Base-by-base conservation (phyloP, 2,329 filamentous ascomycete genomes). In the Aspergillus uvarum region DNA sequence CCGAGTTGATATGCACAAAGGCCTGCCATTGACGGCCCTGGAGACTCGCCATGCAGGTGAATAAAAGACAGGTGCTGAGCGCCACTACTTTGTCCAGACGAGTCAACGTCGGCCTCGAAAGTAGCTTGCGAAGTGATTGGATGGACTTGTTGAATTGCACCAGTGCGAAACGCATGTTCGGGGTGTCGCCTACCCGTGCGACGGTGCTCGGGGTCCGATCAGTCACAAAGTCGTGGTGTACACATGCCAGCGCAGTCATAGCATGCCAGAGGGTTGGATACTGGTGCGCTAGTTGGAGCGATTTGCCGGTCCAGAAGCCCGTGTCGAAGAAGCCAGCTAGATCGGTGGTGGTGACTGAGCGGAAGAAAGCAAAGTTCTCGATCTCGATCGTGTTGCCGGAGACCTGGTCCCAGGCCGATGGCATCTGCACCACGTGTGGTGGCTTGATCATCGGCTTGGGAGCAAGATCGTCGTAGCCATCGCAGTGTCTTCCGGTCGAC, bases 1-100 rank as follows among this genome's bases (percentile, higher is more conserved):
- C 58, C 4, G 49, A 42, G 38, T 51, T 56, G 29, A 59, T 59
- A 51, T 59, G 58, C 48, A 59, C 24, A n/a, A 59, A 56, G 10
- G 58, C 58, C 48, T 59, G 58, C 26, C 11, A 32, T 44, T 32
- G 50, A 11, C 44, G 47, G 16, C 52, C 58, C 26, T 56, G 58
- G 10, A 59, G 26, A 26, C 52, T 59, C 14, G 32, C 31, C 21
- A 56, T 47, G 14, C 52, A 56, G 19, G 52, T 56, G 8, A 56
- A 59, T 2, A 59, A 42, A 21, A 59, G 29, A 14, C 52, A 59
- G n/a, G 35, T 52, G 26, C 47, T 56, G 5, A 59, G 47, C 16
- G 55, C 38, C 2, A 56, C 53, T 16, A 56, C 19, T 19, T 54
- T 44, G 42, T 59, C 52, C 4, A 47, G 22, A 1, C 16, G 35